Base-by-base conservation (phyloP, 805 yeast genomes). In the Yamadazyma tumulicola region DNA sequence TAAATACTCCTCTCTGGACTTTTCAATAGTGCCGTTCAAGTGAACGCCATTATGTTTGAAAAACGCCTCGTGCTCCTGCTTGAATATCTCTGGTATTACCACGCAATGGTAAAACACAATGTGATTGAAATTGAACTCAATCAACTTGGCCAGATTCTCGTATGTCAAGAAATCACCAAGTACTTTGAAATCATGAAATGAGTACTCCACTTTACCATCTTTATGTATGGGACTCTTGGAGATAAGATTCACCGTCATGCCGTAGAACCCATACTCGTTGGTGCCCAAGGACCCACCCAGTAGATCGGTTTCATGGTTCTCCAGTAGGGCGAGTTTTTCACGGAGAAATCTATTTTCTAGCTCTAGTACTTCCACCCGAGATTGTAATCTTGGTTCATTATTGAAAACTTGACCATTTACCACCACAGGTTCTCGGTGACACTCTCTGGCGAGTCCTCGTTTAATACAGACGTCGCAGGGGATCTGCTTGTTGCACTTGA, bases 361-460 rank as follows among this genome's bases (percentile, higher is more conserved):
- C 14, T 7, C 6, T 16, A 24, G 6, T 8, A 24, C 14, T 15
- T 26, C 29, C 7, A 6, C 17, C 9, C 8, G 19, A 8, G 18
- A 8, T 14, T 11, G 15, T 6, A 5, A 6, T 26, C 19, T 6
- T 6, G 19, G n/a, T 14, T 15, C 19, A 12, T 26, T 26, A 39
- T 56, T 54, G 19, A 52, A 41, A 10, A 59, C 29, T 19, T 54
- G 26, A 1, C 66, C 67, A 37, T 54, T 60, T 11, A 59, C 59
- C 1, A 61, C 45, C 2, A 59, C 50, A 1, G 58, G 55, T 38
- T 61, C 68, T 31, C 60, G 43, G 5, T 51, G 37, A 38, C 68
- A 61, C 12, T 50, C 26, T 37, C 51, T 55, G 3, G 51, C 61
- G 28, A 49, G 40, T 26, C 56, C 54, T 35, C 64, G 42, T 6